phyloP scores from a whole-genome alignment of 1,284 basidiomycete species.

The Pseudozyma pruni region DNA sequence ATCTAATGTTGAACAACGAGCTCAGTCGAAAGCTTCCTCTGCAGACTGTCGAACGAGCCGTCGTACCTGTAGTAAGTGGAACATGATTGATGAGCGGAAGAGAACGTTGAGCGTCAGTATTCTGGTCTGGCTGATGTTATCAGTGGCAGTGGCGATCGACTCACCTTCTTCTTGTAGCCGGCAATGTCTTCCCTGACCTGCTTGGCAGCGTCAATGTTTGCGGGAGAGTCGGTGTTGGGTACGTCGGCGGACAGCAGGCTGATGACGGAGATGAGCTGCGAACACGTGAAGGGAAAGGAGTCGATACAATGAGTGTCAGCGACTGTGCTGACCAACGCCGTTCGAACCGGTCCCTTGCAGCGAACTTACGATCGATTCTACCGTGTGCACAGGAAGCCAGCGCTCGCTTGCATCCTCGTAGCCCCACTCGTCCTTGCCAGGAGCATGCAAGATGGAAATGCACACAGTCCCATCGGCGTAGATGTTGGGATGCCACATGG shows the following conservation, averaged over 20 bases:
- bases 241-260: constrained; percentile 90
- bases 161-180: constrained; percentile 65
- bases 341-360: too few relatives aligned
- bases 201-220: constrained; percentile 86
- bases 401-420: constrained; percentile 97
- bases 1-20: background rate
- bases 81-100: background rate
- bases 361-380: constrained; percentile 90
- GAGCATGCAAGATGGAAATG: constrained; percentile 97
- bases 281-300: background rate
- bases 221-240: constrained; percentile 93
- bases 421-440: constrained; percentile 96
- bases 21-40: constrained; percentile 57
- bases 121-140: too few relatives aligned
- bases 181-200: constrained; percentile 65
- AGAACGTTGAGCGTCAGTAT: background rate
- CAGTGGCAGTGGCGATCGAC: too few relatives aligned
- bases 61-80: constrained; percentile 51
- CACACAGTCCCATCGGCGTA: constrained; percentile 90
- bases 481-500: constrained; percentile 98
- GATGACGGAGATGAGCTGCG: constrained; percentile 92
- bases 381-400: constrained; percentile 96
- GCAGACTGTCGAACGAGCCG: constrained; percentile 64
- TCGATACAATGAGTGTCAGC: background rate
- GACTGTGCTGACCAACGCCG: too few relatives aligned